Evolutionary conservation across 169 alveolate species (phyloP).

Genomic region (Babesia sp.): DNA sequence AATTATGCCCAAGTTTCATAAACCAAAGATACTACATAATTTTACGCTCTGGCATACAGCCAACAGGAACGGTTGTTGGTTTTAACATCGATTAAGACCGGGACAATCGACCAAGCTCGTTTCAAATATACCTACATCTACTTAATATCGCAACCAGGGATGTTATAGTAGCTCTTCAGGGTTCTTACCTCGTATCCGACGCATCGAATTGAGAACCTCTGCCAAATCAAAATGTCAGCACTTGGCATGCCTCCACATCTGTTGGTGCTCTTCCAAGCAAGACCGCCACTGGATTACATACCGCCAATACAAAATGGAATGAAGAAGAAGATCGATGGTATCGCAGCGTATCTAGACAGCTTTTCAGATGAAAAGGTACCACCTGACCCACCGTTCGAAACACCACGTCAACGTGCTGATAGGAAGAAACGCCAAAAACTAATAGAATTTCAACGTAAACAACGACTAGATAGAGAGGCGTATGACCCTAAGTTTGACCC

Average conservation of each 20-base stretch:
- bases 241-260: conserved; percentile 83
- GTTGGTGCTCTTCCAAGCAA: conserved; percentile 76
- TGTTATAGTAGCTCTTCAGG: too few relatives aligned
- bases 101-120: too few relatives aligned
- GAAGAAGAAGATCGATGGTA: conserved; percentile 65
- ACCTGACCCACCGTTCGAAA: conserved; percentile 70
- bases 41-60: too few relatives aligned
- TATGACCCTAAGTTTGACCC: conserved; percentile 73
- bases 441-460: conserved; percentile 49
- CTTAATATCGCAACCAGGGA: too few relatives aligned
- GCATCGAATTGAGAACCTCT: too few relatives aligned
- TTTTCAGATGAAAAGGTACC: conserved; percentile 72
- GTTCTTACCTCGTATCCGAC: too few relatives aligned
- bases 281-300: conserved; percentile 72
- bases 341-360: conserved; percentile 59
- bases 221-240: conserved; percentile 84
- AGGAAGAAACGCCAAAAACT: conserved; percentile 61
- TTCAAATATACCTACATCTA: too few relatives aligned
- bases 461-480: conserved; percentile 39
- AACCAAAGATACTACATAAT: too few relatives aligned
- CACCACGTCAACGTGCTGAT: conserved; percentile 70
- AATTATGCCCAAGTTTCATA: too few relatives aligned
- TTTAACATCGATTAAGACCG: too few relatives aligned
- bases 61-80: too few relatives aligned
- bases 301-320: conserved; percentile 58